A percentile compares a stretch with the other conserved stretches of the same genome.
phyloP scores from a whole-genome alignment of 495 filamentous ascomycete genomes.

The Xylaria scruposa region DNA sequence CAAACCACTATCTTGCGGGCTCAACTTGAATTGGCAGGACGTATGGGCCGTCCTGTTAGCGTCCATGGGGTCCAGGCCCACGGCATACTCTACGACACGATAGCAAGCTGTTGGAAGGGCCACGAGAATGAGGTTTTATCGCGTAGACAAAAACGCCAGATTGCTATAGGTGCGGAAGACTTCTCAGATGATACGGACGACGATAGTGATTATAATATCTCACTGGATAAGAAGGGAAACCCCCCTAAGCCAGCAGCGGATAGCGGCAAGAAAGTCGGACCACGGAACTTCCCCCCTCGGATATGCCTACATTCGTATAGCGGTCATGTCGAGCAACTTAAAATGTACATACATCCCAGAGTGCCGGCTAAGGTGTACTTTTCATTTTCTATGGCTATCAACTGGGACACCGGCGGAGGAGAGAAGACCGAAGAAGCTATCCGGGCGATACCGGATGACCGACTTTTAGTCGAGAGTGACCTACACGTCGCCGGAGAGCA shows the following conservation, averaged over 20 bases:
- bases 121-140: constrained; percentile 74
- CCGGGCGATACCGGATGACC: constrained; percentile 74
- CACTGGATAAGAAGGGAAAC: constrained; percentile 25
- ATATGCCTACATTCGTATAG: constrained; percentile 96
- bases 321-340: constrained; percentile 75
- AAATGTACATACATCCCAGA: constrained; percentile 75
- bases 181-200: constrained; percentile 52
- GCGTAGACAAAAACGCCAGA: constrained; percentile 61
- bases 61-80: constrained; percentile 93
- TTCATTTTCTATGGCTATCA: constrained; percentile 86
- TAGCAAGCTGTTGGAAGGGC: constrained; percentile 81
- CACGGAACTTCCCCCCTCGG: constrained; percentile 78
- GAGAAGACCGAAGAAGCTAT: constrained; percentile 67
- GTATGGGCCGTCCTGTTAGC: constrained; percentile 79
- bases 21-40: constrained; percentile 85
- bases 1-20: constrained; percentile 77
- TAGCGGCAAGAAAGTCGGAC: constrained; percentile 8
- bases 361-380: constrained; percentile 84
- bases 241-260: constrained; percentile 1
- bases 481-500: constrained; percentile 80
- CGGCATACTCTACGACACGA: constrained; percentile 76
- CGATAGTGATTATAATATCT: constrained; percentile 33
- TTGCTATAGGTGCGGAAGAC: constrained; percentile 54
- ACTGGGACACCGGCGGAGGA: constrained; percentile 64
- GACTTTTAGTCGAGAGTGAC: constrained; percentile 88